Evolutionary conservation across 2,329 filamentous ascomycete genomes (phyloP).

Genomic region (Alternaria angustiovoidea): DNA sequence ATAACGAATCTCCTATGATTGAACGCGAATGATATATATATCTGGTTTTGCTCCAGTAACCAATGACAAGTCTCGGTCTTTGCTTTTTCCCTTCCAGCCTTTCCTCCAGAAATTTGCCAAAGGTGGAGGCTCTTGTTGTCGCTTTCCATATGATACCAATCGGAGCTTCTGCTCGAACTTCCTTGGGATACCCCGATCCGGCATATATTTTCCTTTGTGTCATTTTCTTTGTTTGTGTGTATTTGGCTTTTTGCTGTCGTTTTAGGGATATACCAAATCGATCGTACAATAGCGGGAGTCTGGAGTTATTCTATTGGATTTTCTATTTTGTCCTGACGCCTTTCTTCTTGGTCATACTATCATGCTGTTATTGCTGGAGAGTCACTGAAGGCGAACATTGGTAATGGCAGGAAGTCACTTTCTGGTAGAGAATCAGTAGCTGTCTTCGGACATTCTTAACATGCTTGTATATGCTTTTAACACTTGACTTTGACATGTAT

Average conservation of each 20-base stretch:
- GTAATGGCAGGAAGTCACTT: slow-evolving; percentile 20
- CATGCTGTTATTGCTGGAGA: slow-evolving; percentile 3
- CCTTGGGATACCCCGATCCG: slow-evolving; percentile 18
- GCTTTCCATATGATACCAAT: slow-evolving; percentile 44
- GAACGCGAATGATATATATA: slow-evolving; percentile 19
- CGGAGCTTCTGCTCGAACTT: slow-evolving; percentile 32
- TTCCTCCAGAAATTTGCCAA: slow-evolving; percentile 16
- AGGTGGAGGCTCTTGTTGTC: slow-evolving; percentile 33
- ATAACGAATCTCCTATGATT: slow-evolving; percentile 30
- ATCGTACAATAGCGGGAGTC: slow-evolving; percentile 37
- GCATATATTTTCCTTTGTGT: slow-evolving; percentile 8
- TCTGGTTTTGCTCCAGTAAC: slow-evolving; percentile 21
- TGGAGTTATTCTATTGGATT: neutral
- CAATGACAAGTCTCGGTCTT: slow-evolving; percentile 23
- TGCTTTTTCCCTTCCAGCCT: neutral
- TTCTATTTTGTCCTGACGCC: neutral
- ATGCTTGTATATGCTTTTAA: slow-evolving; percentile 12
- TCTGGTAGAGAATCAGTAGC: neutral
- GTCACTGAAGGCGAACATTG: slow-evolving; percentile 4
- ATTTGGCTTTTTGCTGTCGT: slow-evolving; percentile 3
- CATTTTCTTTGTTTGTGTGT: slow-evolving; percentile 11
- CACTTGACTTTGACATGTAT: neutral
- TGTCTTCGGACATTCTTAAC: slow-evolving; percentile 10
- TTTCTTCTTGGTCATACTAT: neutral
- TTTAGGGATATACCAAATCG: slow-evolving; percentile 40